Conservation (phyloP, 495 filamentous ascomycete genomes). For the Darksidea phi region DNA sequence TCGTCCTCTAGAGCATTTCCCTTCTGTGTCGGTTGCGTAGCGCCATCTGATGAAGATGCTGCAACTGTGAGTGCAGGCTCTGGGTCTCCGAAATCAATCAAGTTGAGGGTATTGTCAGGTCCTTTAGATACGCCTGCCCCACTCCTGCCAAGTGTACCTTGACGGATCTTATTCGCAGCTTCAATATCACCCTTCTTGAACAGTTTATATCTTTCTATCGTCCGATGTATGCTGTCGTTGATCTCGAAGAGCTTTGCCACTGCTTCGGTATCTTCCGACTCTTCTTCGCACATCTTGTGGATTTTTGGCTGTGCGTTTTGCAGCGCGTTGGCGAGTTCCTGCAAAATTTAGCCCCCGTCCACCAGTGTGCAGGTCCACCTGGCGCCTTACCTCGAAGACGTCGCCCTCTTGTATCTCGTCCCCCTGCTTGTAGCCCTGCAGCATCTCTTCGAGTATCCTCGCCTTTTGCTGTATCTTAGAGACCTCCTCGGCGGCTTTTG, state of each 20-base stretch:
- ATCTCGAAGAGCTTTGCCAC: constrained; percentile 94
- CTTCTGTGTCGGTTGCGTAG: constrained; percentile 45
- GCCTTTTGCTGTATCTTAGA: constrained; percentile 92
- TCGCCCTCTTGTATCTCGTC: constrained; percentile 85
- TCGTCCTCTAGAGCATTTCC: constrained; percentile 55
- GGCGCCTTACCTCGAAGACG: constrained; percentile 69
- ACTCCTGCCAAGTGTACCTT: constrained; percentile 73
- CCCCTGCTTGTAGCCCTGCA: constrained; percentile 77
- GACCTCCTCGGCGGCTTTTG: constrained; percentile 95
- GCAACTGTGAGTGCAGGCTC: constrained; percentile 49
- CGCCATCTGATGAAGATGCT: constrained; percentile 29
- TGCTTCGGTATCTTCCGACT: constrained; percentile 93
- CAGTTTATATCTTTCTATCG: constrained; percentile 89
- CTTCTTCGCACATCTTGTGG: constrained; percentile 98
- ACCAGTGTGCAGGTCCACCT: constrained; percentile 6
- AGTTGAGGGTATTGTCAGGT: constrained; percentile 78
- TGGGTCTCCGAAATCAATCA: constrained; percentile 79
- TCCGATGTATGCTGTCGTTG: constrained; percentile 97
- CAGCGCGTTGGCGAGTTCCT: constrained; percentile 87
- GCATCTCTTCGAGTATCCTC: constrained; percentile 84
- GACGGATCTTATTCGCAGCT: constrained; percentile 78
- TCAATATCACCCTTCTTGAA: constrained; percentile 92
- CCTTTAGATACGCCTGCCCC: constrained; percentile 68
- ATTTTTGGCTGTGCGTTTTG: constrained; percentile 97
- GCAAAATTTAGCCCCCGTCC: background rate